These are phyloP conservation scores for Daldinia decipiens DNA, from an alignment of 495 filamentous ascomycete genomes.

Conservation along the genomic window DNA sequence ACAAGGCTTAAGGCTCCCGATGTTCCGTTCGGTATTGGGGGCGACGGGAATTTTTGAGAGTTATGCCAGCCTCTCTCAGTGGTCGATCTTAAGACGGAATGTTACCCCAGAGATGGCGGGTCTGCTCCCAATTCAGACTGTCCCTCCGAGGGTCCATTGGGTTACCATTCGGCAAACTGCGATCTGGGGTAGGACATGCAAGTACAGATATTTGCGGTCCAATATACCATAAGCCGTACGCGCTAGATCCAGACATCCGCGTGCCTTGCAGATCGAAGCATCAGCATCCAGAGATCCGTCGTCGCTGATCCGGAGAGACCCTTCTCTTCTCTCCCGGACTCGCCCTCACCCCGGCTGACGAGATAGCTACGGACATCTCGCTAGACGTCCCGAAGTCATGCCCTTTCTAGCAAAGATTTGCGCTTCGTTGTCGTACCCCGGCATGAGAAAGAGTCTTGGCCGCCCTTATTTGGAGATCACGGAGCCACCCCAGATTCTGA, in stretches of 20 bases:
- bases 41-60: slow-evolving; percentile 31
- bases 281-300: slow-evolving; percentile 29
- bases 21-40: slow-evolving; percentile 44
- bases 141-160: slow-evolving; percentile 37
- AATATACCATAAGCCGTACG: slow-evolving; percentile 28
- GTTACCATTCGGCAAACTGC: slow-evolving; percentile 37
- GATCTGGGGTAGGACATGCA: slow-evolving; percentile 42
- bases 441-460: slow-evolving; percentile 31
- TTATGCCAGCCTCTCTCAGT: slow-evolving; percentile 27
- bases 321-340: slow-evolving; percentile 36
- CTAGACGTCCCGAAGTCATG: slow-evolving; percentile 23
- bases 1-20: slow-evolving; percentile 44
- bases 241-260: slow-evolving; percentile 36
- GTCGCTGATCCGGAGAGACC: slow-evolving; percentile 37
- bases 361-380: slow-evolving; percentile 37
- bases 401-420: slow-evolving; percentile 42
- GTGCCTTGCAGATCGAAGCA: slow-evolving; percentile 35
- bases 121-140: slow-evolving; percentile 37
- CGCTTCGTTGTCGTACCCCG: slow-evolving; percentile 36
- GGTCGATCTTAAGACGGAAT: slow-evolving; percentile 38
- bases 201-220: slow-evolving; percentile 27
- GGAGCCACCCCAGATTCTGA: slow-evolving; percentile 28
- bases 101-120: slow-evolving; percentile 39
- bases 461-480: slow-evolving; percentile 35
- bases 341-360: slow-evolving; percentile 31